These are phyloP conservation scores for Pichia ethanolica DNA, from an alignment of 805 yeast species.

Conservation along the genomic window DNA sequence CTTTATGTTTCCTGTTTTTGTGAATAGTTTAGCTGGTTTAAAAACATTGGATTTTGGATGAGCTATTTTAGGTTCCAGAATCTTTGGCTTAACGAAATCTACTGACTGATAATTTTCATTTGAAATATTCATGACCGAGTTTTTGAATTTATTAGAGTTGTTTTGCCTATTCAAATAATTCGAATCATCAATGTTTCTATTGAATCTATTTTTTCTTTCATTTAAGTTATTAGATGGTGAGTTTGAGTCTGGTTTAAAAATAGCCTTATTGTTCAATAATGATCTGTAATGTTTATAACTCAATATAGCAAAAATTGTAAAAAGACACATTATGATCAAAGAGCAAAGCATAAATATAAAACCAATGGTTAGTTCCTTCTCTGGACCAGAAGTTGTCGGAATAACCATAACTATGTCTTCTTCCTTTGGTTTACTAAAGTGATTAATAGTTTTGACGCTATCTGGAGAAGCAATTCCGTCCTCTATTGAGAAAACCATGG, in stretches of 20 bases:
- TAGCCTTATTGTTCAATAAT: not conserved
- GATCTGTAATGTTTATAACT: conserved; percentile 1
- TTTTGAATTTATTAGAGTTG: too few relatives aligned
- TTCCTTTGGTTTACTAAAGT: not conserved
- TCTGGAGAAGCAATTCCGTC: conserved; percentile 2
- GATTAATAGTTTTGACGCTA: conserved; percentile 18
- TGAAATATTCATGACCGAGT: too few relatives aligned
- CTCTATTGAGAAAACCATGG: not conserved
- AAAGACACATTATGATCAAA: not conserved
- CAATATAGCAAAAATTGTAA: not conserved
- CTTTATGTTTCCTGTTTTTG: too few relatives aligned
- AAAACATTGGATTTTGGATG: too few relatives aligned
- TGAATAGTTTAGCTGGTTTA: too few relatives aligned
- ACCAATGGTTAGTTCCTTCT: not conserved
- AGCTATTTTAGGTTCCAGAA: too few relatives aligned
- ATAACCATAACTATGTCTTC: conserved; percentile 3
- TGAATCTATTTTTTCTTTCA: too few relatives aligned
- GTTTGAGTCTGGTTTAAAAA: not conserved
- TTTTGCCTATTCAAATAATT: too few relatives aligned
- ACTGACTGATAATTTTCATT: too few relatives aligned
- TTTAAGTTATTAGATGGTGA: too few relatives aligned
- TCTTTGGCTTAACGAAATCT: too few relatives aligned
- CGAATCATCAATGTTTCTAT: too few relatives aligned
- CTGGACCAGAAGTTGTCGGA: not conserved
- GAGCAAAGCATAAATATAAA: not conserved